A percentile compares a stretch with the other conserved stretches of the same genome.
phyloP scores from a whole-genome alignment of 108 stramenopile genomes.

The Pelagomonas calceolata region DNA sequence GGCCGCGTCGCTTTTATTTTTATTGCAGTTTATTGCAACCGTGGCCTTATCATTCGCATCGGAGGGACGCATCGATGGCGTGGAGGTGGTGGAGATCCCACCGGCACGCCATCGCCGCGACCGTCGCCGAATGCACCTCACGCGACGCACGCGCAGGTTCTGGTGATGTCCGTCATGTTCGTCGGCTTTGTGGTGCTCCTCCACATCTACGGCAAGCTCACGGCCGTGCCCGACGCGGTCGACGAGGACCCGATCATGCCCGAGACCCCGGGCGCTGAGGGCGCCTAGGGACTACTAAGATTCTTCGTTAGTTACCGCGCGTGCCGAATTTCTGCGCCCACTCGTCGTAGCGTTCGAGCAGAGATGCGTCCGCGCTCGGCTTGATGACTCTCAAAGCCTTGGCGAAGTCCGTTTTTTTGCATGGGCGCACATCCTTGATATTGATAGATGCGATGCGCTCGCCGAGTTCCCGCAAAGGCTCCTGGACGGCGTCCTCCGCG shows the following conservation, averaged over 20 bases:
- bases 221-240: neutral
- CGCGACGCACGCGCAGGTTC: too few species aligned
- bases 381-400: neutral
- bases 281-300: too few species aligned
- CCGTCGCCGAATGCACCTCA: too few species aligned
- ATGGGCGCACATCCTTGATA: neutral
- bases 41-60: too few species aligned
- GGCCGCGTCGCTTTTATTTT: too few species aligned
- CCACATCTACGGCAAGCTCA: conserved; percentile 1
- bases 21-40: too few species aligned
- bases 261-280: too few species aligned
- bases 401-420: neutral
- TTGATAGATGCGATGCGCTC: neutral
- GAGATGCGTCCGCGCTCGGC: neutral
- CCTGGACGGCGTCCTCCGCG: neutral
- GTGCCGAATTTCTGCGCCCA: neutral
- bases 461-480: neutral
- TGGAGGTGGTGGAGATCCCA: too few species aligned
- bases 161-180: neutral
- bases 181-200: neutral
- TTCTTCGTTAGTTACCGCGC: neutral
- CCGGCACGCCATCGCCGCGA: too few species aligned
- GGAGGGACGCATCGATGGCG: too few species aligned
- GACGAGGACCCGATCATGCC: too few species aligned
- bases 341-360: neutral